Base-by-base conservation (phyloP, 352 stramenopile genomes). In the Pseudoperonospora humuli region DNA sequence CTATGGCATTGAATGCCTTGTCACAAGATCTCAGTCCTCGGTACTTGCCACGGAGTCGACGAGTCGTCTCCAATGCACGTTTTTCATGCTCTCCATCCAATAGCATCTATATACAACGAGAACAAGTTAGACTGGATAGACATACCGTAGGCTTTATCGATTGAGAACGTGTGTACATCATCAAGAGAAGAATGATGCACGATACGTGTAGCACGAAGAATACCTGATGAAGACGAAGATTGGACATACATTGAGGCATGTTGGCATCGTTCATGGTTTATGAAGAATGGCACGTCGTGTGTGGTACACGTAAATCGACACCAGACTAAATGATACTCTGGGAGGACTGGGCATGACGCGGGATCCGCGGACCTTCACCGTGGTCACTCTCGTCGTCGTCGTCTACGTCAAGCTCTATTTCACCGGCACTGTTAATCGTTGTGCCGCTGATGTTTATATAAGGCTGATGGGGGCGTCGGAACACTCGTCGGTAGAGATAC, bases 381-480 rank as follows among this genome's bases (percentile, higher is more conserved):
- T 60, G 47, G 10, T 67, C 56, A 3, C 68, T 59, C 10, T 64
- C 66, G 19, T 80, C 68, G 1, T 72, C 56, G 5, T 68, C 61
- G n/a, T 70, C 55, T 10, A 67, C 54, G 21, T 53, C 42, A 23
- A 61, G 59, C 1, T 68, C 45, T 32, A 58, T 40, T 7, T 70
- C 57, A 8, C 55, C 45, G 6, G 45, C 42, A 15, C 39, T 53
- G 27, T 42, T 51, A 38, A 68, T 50, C n/a, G 39, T 54, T 24
- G 54, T 34, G 32, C 61, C 67, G 51, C 77, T 81, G 59, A 89
- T 75, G 57, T 75, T 81, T 47, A 84, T 79, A 61, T 91, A 91
- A 6, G 70, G 45, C 46, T 76, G 70, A 21, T 63, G 67, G 47
- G 61, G 41, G 3, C 61, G 65, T 5, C 64, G 62, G 62, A 87